phyloP scores from a whole-genome alignment of 2,329 filamentous ascomycete species.

The Botrytis byssoidea region DNA sequence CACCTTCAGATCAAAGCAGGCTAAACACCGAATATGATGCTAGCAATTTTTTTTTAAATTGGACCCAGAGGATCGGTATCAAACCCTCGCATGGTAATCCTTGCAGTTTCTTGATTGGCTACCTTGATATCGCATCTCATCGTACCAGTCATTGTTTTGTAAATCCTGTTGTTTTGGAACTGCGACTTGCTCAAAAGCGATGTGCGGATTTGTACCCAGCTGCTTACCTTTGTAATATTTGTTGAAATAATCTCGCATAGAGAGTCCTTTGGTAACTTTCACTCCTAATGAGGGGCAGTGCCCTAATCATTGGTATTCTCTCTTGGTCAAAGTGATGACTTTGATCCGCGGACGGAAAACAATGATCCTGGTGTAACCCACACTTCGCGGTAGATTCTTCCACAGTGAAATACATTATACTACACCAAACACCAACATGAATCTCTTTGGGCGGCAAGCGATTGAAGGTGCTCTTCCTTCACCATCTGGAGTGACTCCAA shows the following conservation, averaged over 20 bases:
- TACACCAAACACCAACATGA: neutral
- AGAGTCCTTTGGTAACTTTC: neutral
- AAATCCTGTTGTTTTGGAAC: neutral
- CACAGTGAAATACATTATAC: too few relatives aligned
- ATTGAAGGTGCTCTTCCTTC: constrained; percentile 2
- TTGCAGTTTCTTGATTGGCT: neutral
- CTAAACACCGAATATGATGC: neutral
- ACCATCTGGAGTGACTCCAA: neutral
- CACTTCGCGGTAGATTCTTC: neutral
- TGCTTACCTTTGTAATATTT: neutral
- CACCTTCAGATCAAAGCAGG: neutral
- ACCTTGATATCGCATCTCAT: neutral
- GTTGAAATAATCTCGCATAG: neutral
- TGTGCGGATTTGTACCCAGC: neutral
- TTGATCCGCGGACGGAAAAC: neutral
- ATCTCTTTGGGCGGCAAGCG: neutral
- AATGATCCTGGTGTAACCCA: neutral
- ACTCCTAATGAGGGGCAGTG: neutral
- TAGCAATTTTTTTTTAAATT: neutral
- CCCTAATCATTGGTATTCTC: neutral
- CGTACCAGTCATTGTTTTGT: neutral
- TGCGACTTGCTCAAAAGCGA: neutral
- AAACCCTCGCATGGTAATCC: neutral
- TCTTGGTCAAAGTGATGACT: neutral
- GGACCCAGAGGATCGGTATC: neutral